These are phyloP conservation scores for Taxillus chinensis DNA, from an alignment of 164 flowering plant species.

Conservation along the genomic window DNA sequence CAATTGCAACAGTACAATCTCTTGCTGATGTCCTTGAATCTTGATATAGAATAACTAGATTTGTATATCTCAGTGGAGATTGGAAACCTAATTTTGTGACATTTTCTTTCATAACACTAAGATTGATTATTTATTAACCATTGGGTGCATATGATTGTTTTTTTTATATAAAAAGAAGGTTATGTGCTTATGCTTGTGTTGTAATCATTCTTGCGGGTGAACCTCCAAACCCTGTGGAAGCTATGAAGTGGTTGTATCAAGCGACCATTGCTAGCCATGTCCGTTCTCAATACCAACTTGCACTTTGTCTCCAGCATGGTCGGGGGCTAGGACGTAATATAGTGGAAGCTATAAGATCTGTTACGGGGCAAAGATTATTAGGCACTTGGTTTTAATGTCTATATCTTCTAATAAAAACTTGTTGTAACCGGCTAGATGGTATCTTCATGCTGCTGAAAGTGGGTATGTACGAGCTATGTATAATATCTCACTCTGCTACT, in stretches of 20 bases:
- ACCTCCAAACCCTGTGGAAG: constrained; percentile 49
- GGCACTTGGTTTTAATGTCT: too few relatives aligned
- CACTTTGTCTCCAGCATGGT: constrained; percentile 79
- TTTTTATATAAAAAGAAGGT: too few relatives aligned
- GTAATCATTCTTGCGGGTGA: constrained; percentile 40
- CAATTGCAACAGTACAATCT: too few relatives aligned
- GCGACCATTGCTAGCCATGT: constrained; percentile 60
- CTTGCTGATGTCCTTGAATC: too few relatives aligned
- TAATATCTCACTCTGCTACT: constrained; percentile 72
- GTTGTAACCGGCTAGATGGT: constrained; percentile 66
- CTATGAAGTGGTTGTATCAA: constrained; percentile 58
- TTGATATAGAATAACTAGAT: too few relatives aligned
- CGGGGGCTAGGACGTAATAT: constrained; percentile 45
- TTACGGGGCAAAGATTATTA: too few relatives aligned
- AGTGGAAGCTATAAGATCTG: constrained; percentile 54
- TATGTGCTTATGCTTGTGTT: too few relatives aligned
- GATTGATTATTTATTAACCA: too few relatives aligned
- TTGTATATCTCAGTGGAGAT: too few relatives aligned
- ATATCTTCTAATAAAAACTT: background rate
- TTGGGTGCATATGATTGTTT: too few relatives aligned
- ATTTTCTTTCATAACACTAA: too few relatives aligned
- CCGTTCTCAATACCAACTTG: constrained; percentile 93
- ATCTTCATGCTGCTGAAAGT: constrained; percentile 78
- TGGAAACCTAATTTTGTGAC: too few relatives aligned
- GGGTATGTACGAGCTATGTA: constrained; percentile 97